These are phyloP conservation scores for Spergularia marina DNA, from an alignment of 148 eudicot genomes.

Conservation along the genomic window DNA sequence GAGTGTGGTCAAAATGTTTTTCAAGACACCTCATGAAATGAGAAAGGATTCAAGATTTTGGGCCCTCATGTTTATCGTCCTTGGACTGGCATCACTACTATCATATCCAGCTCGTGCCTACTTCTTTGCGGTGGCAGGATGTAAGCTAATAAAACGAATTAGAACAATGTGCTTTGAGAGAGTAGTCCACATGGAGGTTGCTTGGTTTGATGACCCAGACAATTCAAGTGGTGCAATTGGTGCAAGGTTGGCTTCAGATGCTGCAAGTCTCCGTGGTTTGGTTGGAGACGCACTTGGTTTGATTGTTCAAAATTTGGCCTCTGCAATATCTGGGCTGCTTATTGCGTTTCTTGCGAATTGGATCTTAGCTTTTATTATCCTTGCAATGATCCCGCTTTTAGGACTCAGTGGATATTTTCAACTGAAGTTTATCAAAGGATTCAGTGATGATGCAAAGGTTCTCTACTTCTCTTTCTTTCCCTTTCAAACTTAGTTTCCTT, in stretches of 20 bases:
- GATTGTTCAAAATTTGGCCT: constrained; percentile 56
- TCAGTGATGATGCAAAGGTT: constrained; percentile 83
- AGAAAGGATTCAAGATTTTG: constrained; percentile 33
- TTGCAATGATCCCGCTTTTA: constrained; percentile 62
- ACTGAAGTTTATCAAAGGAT: constrained; percentile 62
- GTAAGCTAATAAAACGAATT: constrained; percentile 26
- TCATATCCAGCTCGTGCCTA: constrained; percentile 29
- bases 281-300: constrained; percentile 80
- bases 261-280: constrained; percentile 62
- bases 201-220: constrained; percentile 74
- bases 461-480: constrained; percentile 6
- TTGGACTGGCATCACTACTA: constrained; percentile 28
- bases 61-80: constrained; percentile 30
- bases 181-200: constrained; percentile 71
- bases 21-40: constrained; percentile 27
- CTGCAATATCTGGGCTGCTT: constrained; percentile 53
- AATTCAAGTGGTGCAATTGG: constrained; percentile 84
- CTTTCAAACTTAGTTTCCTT: background rate
- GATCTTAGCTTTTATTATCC: constrained; percentile 66
- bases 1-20: constrained; percentile 30
- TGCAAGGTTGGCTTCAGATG: constrained; percentile 73
- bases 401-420: constrained; percentile 58
- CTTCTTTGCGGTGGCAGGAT: constrained; percentile 36
- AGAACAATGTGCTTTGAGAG: constrained; percentile 67
- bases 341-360: constrained; percentile 76